Percentiles rank a stretch among this genome's conserved stretches.
Conservation (phyloP, 352 stramenopile species). For the Globisporangium yorkense region DNA sequence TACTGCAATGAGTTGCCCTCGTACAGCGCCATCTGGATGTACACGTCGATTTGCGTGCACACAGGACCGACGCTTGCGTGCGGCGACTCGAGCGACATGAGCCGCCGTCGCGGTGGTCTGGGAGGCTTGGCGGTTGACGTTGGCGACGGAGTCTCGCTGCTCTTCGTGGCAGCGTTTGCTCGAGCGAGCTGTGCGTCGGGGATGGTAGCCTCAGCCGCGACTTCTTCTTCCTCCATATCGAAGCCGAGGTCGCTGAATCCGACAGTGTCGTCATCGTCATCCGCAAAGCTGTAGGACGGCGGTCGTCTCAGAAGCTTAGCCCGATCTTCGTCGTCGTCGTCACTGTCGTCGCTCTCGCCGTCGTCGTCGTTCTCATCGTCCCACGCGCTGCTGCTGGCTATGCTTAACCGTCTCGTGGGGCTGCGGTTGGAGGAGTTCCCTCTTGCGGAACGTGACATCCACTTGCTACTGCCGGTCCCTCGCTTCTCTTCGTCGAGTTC, state of each 20-base stretch:
- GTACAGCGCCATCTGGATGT: slow-evolving; percentile 95
- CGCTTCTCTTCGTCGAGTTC: neutral
- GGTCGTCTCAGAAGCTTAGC: neutral
- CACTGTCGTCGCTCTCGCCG: neutral
- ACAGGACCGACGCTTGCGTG: slow-evolving; percentile 19
- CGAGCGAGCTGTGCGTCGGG: neutral
- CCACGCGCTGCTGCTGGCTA: slow-evolving; percentile 3
- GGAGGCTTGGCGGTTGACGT: neutral
- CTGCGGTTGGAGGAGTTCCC: neutral
- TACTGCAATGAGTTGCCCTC: slow-evolving; percentile 83
- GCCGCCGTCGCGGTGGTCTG: neutral
- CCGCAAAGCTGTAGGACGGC: neutral
- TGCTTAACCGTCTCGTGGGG: slow-evolving; percentile 9
- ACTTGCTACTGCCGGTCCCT: neutral
- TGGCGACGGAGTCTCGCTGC: neutral
- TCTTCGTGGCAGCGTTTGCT: neutral
- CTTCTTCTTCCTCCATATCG: slow-evolving; percentile 28
- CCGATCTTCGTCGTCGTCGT: neutral
- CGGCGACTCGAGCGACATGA: slow-evolving; percentile 18
- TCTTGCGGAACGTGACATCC: neutral
- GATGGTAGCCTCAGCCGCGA: neutral
- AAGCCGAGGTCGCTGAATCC: slow-evolving; percentile 56
- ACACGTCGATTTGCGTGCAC: slow-evolving; percentile 79
- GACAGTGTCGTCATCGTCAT: slow-evolving; percentile 18
- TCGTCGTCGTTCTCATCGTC: neutral